These are phyloP conservation scores for Syzygium jambos DNA, from an alignment of 345 rosid genomes.

Conservation along the genomic window DNA sequence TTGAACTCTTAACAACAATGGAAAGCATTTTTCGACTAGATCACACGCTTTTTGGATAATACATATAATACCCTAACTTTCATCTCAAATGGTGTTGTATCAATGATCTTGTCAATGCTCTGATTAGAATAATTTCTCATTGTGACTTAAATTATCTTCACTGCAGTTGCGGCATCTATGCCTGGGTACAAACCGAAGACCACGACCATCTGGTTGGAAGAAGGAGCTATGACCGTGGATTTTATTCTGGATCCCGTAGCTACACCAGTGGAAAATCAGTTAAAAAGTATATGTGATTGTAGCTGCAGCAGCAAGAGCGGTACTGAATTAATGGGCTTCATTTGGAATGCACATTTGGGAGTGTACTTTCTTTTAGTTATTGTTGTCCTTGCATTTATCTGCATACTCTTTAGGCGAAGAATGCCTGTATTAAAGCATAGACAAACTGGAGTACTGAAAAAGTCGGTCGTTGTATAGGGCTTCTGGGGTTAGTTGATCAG, in stretches of 20 bases:
- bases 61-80: neutral
- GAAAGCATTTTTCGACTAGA: neutral
- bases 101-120: neutral
- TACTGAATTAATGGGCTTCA: conserved; percentile 13
- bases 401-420: conserved; percentile 41
- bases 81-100: neutral
- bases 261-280: conserved; percentile 9
- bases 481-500: neutral
- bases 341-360: conserved; percentile 37
- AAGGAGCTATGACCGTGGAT: conserved; percentile 47
- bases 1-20: neutral
- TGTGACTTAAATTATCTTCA: neutral
- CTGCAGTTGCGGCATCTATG: conserved; percentile 54
- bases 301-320: conserved; percentile 13
- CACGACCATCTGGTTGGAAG: conserved; percentile 58
- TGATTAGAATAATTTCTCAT: neutral
- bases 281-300: conserved; percentile 36
- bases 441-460: conserved; percentile 21
- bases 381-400: conserved; percentile 34
- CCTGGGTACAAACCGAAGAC: conserved; percentile 69
- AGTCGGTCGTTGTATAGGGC: conserved; percentile 16
- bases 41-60: neutral
- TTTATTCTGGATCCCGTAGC: conserved; percentile 74
- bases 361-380: conserved; percentile 32
- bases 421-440: conserved; percentile 35